Evolutionary conservation across 257 asterid species (phyloP).

Genomic region (Haberlea rhodopensis): DNA sequence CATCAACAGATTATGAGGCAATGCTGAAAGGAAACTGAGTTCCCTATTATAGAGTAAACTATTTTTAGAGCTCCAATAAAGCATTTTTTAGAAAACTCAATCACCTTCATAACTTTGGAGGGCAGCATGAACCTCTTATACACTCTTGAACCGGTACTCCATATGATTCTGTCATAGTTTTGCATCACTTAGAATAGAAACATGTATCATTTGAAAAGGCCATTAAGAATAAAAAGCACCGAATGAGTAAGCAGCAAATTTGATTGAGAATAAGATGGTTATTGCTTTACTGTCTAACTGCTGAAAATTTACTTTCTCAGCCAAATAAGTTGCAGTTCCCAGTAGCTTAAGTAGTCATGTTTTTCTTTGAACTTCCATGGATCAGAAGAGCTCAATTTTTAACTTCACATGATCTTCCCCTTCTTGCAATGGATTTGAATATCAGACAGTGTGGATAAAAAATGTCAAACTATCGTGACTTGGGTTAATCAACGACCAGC

Average conservation of each 20-base stretch:
- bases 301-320: background rate
- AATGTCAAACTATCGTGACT: background rate
- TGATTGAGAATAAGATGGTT: background rate
- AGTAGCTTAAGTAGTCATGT: background rate
- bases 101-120: slow-evolving; percentile 78
- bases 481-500: slow-evolving; percentile 6
- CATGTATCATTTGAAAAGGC: slow-evolving; percentile 10
- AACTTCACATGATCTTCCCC: slow-evolving; percentile 7
- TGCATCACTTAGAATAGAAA: slow-evolving; percentile 26
- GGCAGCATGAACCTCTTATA: slow-evolving; percentile 77
- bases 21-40: slow-evolving; percentile 2
- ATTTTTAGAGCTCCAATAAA: slow-evolving; percentile 15
- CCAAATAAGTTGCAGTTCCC: slow-evolving; percentile 10
- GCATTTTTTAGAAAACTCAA: slow-evolving; percentile 5
- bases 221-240: background rate
- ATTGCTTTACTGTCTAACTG: slow-evolving; percentile 6
- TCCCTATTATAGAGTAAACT: slow-evolving; percentile 5
- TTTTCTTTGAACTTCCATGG: background rate
- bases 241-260: background rate
- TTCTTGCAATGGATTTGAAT: background rate
- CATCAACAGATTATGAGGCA: background rate
- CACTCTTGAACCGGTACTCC: slow-evolving; percentile 87
- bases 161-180: slow-evolving; percentile 62
- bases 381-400: background rate
- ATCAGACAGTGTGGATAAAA: background rate